Evolutionary conservation across 2,329 filamentous ascomycete genomes (phyloP).

Genomic region (Penicillium corylophilum): DNA sequence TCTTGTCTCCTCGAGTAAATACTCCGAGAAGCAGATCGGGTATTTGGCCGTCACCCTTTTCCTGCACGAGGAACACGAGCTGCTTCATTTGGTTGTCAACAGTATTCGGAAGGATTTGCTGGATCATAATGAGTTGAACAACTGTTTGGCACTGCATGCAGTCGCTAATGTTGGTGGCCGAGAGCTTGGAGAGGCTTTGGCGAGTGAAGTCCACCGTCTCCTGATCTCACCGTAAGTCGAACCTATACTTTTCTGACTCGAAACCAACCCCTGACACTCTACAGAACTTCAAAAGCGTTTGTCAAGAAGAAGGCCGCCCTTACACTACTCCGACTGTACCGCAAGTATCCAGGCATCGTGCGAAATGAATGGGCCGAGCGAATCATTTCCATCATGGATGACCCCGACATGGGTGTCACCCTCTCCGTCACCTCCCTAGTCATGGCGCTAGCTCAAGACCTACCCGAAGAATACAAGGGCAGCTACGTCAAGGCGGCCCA

Average conservation of each 20-base stretch:
- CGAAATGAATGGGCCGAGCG: conserved; percentile 97
- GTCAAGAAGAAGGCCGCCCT: conserved; percentile 99
- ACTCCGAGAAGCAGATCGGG: conserved; percentile 98
- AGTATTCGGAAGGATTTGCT: conserved; percentile 95
- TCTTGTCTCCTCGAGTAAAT: conserved; percentile 92
- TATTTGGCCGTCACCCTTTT: conserved; percentile 97
- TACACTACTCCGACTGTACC: conserved; percentile 87
- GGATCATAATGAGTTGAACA: conserved; percentile 95
- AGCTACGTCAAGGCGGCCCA: conserved; percentile 92
- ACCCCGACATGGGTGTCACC: conserved; percentile 87
- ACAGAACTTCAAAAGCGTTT: conserved; percentile 85
- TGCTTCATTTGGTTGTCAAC: conserved; percentile 94
- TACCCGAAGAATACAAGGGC: conserved; percentile 89
- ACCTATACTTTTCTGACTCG: conserved; percentile 37
- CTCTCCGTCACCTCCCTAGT: conserved; percentile 94
- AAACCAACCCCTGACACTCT: background rate
- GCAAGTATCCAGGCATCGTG: conserved; percentile 90
- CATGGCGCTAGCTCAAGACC: conserved; percentile 91
- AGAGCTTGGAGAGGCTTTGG: conserved; percentile 95
- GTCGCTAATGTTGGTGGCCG: conserved; percentile 96
- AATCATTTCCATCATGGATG: conserved; percentile 98
- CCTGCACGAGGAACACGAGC: conserved; percentile 93
- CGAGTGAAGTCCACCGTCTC: conserved; percentile 85
- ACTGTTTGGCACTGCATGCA: conserved; percentile 92
- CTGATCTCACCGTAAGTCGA: conserved; percentile 83